Evolutionary conservation across 2,329 filamentous ascomycete species (phyloP).

Genomic region (Aureobasidium leucospermi): DNA sequence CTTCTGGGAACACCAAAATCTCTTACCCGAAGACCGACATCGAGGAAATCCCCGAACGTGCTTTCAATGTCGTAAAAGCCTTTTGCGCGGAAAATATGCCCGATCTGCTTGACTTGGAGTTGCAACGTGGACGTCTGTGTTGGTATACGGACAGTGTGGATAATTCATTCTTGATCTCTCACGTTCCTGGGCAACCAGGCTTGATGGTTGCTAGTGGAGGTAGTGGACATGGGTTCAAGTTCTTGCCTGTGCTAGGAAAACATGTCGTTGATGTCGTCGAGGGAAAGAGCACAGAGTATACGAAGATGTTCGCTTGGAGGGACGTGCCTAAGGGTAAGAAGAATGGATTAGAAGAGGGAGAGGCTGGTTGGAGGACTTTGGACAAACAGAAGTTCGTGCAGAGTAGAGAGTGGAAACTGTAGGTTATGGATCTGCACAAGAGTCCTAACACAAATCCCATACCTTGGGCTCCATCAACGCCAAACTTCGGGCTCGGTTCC

Average conservation of each 20-base stretch:
- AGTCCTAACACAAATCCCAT: too few species aligned
- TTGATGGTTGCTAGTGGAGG: conserved; percentile 27
- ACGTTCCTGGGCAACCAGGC: background rate
- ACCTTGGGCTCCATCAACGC: too few species aligned
- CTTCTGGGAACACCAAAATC: background rate
- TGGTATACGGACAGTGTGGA: conserved; percentile 19
- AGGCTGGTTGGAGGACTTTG: conserved; percentile 22
- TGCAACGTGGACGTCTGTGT: conserved; percentile 15
- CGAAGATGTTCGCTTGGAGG: conserved; percentile 21
- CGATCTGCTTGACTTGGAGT: conserved; percentile 18
- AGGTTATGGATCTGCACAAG: background rate
- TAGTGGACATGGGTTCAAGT: conserved; percentile 28
- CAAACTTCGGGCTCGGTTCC: too few species aligned
- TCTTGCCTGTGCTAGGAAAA: conserved; percentile 25
- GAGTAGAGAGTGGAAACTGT: conserved; percentile 18
- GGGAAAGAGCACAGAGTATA: conserved; percentile 19
- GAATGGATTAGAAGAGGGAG: conserved; percentile 25
- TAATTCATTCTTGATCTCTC: conserved; percentile 17
- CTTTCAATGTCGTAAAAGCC: conserved; percentile 20
- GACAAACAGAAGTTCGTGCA: conserved; percentile 23
- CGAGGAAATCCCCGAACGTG: conserved; percentile 20
- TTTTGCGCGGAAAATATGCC: conserved; percentile 19
- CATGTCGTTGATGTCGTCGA: conserved; percentile 24
- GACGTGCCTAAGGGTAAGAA: conserved; percentile 18
- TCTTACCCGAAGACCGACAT: conserved; percentile 20